Evolutionary conservation across 202 grass and related monocot genomes (phyloP).

Genomic region (Bolboschoenoplectus hybrid): DNA sequence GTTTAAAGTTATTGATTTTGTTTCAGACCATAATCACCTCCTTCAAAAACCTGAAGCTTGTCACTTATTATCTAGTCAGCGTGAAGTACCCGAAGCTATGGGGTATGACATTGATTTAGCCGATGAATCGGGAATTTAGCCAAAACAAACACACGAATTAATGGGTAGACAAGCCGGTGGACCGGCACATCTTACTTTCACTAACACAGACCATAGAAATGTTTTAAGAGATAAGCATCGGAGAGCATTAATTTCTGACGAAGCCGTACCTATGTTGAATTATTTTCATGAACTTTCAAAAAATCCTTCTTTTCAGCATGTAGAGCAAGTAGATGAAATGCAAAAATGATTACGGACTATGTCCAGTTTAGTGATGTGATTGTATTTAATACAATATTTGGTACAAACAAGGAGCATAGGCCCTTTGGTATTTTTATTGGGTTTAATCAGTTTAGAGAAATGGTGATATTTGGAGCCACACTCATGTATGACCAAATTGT

Average conservation of each 20-base stretch:
- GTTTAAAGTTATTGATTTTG: too few relatives aligned
- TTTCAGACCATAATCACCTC: too few relatives aligned
- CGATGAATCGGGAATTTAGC: too few relatives aligned
- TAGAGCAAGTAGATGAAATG: constrained; percentile 15
- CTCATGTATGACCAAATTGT: neutral
- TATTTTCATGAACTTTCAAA: neutral
- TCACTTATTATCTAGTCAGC: too few relatives aligned
- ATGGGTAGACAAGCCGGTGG: too few relatives aligned
- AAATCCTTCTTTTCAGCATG: neutral
- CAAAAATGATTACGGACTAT: neutral
- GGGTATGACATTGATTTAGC: too few relatives aligned
- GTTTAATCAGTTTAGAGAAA: neutral
- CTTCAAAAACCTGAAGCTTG: too few relatives aligned
- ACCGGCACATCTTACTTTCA: too few relatives aligned
- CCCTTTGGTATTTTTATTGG: neutral
- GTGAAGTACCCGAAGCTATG: too few relatives aligned
- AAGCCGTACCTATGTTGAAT: neutral
- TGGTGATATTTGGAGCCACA: neutral
- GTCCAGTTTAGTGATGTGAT: constrained; percentile 8
- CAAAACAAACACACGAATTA: too few relatives aligned
- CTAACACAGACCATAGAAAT: too few relatives aligned
- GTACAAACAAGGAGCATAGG: neutral
- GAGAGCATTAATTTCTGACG: neutral
- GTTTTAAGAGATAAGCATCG: too few relatives aligned
- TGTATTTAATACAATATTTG: neutral